Conservation (phyloP, 208 protist genomes). For the Acanthamoeba sp. region DNA sequence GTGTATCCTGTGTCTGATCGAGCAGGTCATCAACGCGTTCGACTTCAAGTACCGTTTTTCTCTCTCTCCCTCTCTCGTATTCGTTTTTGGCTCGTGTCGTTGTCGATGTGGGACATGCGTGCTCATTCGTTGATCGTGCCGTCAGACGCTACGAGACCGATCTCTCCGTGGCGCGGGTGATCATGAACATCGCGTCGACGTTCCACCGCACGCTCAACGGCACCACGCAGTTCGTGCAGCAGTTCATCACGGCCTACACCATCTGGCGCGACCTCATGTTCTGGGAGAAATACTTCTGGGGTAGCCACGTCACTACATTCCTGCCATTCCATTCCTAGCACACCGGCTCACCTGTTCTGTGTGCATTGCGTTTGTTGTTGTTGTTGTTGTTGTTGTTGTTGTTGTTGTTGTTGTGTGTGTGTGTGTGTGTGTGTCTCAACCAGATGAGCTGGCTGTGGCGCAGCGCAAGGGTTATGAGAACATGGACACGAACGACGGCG, state of each 20-base stretch:
- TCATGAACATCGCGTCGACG: slow-evolving; percentile 65
- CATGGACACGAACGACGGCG: background rate
- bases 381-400: too few relatives aligned
- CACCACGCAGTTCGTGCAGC: slow-evolving; percentile 61
- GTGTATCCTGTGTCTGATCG: slow-evolving; percentile 52
- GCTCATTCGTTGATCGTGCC: background rate
- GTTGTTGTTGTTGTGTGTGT: background rate
- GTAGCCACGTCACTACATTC: background rate
- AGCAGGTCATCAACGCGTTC: slow-evolving; percentile 56
- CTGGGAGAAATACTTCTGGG: slow-evolving; percentile 75
- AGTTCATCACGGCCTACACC: slow-evolving; percentile 65
- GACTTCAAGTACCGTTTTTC: slow-evolving; percentile 25
- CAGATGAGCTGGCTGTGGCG: slow-evolving; percentile 27
- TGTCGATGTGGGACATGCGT: background rate
- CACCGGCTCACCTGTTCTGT: background rate
- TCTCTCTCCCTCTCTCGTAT: background rate
- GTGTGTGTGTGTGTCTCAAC: background rate
- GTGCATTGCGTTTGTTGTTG: background rate
- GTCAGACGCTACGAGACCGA: slow-evolving; percentile 17
- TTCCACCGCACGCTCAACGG: slow-evolving; percentile 52
- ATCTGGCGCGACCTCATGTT: slow-evolving; percentile 60
- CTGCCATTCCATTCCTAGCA: background rate
- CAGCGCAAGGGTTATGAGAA: slow-evolving; percentile 15
- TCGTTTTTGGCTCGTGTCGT: background rate
- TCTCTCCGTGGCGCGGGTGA: slow-evolving; percentile 46